Conservation (phyloP, 768 basidiomycete species). For the Mycena leptocephala region DNA sequence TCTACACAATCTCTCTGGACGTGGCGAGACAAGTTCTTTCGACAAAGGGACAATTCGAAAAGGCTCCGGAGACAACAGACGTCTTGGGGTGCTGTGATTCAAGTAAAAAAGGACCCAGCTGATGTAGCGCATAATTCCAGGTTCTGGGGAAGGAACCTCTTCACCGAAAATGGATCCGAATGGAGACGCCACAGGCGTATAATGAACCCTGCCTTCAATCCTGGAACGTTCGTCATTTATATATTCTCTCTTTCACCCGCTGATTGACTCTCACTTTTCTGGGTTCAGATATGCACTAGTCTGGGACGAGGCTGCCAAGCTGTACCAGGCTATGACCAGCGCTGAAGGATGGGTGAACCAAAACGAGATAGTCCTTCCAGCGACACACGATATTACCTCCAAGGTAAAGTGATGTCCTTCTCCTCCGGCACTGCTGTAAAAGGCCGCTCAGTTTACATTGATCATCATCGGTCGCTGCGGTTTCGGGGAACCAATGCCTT, state of each 20-base stretch:
- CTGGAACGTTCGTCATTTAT: constrained; percentile 5
- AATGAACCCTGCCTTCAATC: constrained; percentile 14
- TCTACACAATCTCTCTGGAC: constrained; percentile 4
- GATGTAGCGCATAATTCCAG: background rate
- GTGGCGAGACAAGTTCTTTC: constrained; percentile 2
- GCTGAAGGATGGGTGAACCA: background rate
- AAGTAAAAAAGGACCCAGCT: too few relatives aligned
- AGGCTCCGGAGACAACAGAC: background rate
- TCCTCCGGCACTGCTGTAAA: background rate
- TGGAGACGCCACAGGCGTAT: constrained; percentile 25
- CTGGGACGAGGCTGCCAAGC: background rate
- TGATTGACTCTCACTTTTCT: background rate
- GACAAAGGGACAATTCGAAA: background rate
- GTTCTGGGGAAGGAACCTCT: constrained; percentile 1
- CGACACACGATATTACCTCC: background rate
- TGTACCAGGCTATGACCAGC: too few relatives aligned
- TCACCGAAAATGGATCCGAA: constrained; percentile 10
- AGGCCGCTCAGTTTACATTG: background rate
- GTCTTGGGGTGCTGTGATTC: background rate
- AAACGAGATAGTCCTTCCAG: background rate
- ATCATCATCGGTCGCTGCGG: constrained; percentile 13
- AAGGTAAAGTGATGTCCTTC: background rate
- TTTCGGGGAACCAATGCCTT: constrained; percentile 1
- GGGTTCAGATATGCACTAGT: constrained; percentile 2
- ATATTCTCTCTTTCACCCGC: background rate